These are phyloP conservation scores for Trichoderma harzianum DNA, from an alignment of 2,329 filamentous ascomycete species.

Conservation along the genomic window DNA sequence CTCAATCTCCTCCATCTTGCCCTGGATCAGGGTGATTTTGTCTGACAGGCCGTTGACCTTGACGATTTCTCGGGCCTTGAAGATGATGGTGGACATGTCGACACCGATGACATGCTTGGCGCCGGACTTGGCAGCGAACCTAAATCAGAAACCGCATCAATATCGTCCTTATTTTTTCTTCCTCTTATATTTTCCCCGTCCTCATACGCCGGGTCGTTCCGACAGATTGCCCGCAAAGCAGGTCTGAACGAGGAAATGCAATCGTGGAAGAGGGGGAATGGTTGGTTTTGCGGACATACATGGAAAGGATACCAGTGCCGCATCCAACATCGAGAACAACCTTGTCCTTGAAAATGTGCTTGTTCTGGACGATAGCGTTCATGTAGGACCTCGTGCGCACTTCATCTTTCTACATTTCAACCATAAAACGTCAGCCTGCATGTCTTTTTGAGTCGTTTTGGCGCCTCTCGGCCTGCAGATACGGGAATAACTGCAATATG, in stretches of 20 bases:
- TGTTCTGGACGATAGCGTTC: constrained; percentile 96
- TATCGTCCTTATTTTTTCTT: background rate
- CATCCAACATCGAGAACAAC: constrained; percentile 95
- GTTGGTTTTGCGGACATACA: constrained; percentile 56
- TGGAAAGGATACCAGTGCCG: constrained; percentile 96
- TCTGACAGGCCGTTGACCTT: constrained; percentile 84
- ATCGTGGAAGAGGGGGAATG: constrained; percentile 14
- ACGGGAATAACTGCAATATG: background rate
- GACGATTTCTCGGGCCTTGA: constrained; percentile 96
- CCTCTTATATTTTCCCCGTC: background rate
- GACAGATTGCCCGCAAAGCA: background rate
- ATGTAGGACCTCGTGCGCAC: constrained; percentile 95
- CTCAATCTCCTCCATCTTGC: constrained; percentile 99
- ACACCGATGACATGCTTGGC: constrained; percentile 98
- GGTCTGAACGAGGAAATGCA: background rate
- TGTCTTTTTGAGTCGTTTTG: background rate
- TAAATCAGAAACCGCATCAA: constrained; percentile 36
- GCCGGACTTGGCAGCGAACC: constrained; percentile 94
- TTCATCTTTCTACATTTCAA: constrained; percentile 78
- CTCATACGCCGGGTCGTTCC: background rate
- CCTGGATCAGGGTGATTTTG: constrained; percentile 96
- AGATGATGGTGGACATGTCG: constrained; percentile 99
- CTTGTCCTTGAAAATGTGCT: constrained; percentile 80
- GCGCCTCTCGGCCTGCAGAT: background rate
- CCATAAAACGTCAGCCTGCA: constrained; percentile 7